phyloP scores from a whole-genome alignment of 805 yeast species.

The Candida tallmaniae region DNA sequence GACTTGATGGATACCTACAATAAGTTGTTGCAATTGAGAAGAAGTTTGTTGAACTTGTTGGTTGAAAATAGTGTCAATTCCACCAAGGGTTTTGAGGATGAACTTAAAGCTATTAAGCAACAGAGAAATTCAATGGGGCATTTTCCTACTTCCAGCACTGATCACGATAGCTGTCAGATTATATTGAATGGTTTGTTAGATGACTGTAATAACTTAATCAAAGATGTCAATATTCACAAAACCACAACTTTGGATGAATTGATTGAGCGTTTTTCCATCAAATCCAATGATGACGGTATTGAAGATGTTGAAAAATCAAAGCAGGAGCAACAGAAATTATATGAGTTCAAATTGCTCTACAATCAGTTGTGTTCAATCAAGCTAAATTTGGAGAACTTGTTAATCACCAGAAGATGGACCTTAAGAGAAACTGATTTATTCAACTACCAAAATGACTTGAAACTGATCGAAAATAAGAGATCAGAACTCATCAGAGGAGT shows the following conservation, averaged over 20 bases:
- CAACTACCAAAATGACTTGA: conserved; percentile 70
- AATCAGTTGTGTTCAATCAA: conserved; percentile 61
- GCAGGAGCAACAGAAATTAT: conserved; percentile 28
- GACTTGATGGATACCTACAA: conserved; percentile 47
- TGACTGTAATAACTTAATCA: conserved; percentile 72
- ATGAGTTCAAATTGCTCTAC: conserved; percentile 38
- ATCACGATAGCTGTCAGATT: conserved; percentile 25
- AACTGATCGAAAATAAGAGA: conserved; percentile 69
- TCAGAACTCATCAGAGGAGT: conserved; percentile 28
- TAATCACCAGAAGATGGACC: conserved; percentile 96
- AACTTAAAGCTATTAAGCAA: conserved; percentile 25
- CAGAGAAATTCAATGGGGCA: conserved; percentile 54
- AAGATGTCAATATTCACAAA: conserved; percentile 55
- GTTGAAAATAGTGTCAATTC: conserved; percentile 15
- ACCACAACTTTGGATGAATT: conserved; percentile 15
- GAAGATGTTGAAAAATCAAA: neutral
- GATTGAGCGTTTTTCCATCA: conserved; percentile 14
- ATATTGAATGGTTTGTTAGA: conserved; percentile 73
- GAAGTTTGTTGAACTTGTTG: conserved; percentile 45
- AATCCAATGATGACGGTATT: conserved; percentile 10
- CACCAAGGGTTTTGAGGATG: conserved; percentile 15
- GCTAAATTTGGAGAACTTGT: conserved; percentile 70
- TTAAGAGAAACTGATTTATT: conserved; percentile 92
- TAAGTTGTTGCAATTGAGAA: conserved; percentile 57
- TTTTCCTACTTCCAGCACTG: conserved; percentile 23